A percentile compares a stretch with the other conserved stretches of the same genome.
These are phyloP conservation scores for Candida sp. DNA, from an alignment of 1,139 yeast genomes.

Conservation along the genomic window DNA sequence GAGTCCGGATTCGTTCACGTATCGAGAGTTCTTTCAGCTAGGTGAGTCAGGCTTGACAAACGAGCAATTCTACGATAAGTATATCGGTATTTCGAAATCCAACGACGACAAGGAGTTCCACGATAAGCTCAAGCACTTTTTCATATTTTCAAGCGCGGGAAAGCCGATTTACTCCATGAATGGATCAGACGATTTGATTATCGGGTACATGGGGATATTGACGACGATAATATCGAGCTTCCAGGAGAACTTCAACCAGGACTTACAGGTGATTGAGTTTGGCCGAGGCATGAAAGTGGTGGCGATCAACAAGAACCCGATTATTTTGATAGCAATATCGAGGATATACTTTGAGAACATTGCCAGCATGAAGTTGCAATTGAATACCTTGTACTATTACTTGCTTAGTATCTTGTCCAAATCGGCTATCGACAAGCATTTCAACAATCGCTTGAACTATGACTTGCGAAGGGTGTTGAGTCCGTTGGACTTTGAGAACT, in stretches of 20 bases:
- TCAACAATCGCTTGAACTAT: conserved; percentile 74
- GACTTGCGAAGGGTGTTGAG: conserved; percentile 82
- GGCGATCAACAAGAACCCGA: conserved; percentile 67
- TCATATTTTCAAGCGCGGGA: conserved; percentile 89
- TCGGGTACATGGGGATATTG: conserved; percentile 77
- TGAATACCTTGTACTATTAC: conserved; percentile 75
- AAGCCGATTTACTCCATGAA: conserved; percentile 88
- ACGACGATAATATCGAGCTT: conserved; percentile 71
- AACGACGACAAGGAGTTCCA: conserved; percentile 36
- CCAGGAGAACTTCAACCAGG: conserved; percentile 43
- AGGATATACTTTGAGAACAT: conserved; percentile 39
- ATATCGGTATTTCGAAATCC: conserved; percentile 27
- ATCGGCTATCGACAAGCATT: conserved; percentile 72
- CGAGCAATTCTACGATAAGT: conserved; percentile 18
- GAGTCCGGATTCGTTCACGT: conserved; percentile 8
- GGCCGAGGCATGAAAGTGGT: conserved; percentile 55
- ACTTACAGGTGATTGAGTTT: conserved; percentile 27
- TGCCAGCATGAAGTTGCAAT: conserved; percentile 55
- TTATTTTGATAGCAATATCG: conserved; percentile 77
- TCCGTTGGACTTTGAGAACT: conserved; percentile 64
- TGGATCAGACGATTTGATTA: conserved; percentile 72
- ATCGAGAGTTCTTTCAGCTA: conserved; percentile 10
- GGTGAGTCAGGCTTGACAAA: conserved; percentile 5
- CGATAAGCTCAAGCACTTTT: conserved; percentile 65
- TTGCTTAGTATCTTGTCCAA: conserved; percentile 81